Conservation (phyloP, 1,284 basidiomycete genomes). For the Ceratobasidium sp. region DNA sequence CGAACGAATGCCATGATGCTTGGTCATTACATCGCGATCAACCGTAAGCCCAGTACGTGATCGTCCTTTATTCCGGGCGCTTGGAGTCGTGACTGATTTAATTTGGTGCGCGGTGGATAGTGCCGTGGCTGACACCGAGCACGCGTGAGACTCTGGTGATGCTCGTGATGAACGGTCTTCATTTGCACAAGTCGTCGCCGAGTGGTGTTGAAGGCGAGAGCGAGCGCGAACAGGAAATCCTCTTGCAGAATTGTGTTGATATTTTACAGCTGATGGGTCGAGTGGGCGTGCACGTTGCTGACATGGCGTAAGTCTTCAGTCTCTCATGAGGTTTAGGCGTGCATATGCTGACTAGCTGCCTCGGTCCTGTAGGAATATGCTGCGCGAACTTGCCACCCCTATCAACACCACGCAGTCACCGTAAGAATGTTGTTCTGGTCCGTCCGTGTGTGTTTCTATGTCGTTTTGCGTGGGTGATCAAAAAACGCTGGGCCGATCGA, state of each 20-base stretch:
- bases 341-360: not conserved
- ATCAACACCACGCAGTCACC: slow-evolving; percentile 34
- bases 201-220: not conserved
- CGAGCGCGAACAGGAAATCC: slow-evolving; percentile 5
- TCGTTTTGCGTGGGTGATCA: not conserved
- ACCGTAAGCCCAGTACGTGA: slow-evolving; percentile 33
- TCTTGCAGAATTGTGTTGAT: slow-evolving; percentile 33
- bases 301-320: slow-evolving; percentile 38
- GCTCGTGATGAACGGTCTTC: slow-evolving; percentile 44
- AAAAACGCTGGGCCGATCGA: not conserved
- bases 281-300: slow-evolving; percentile 42
- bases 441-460: not conserved
- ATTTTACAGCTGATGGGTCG: slow-evolving; percentile 40
- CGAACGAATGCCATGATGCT: slow-evolving; percentile 34
- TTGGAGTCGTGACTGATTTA: not conserved
- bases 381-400: slow-evolving; percentile 36
- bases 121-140: slow-evolving; percentile 37
- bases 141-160: slow-evolving; percentile 41
- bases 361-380: slow-evolving; percentile 22
- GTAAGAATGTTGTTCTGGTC: slow-evolving; percentile 3
- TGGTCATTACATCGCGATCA: slow-evolving; percentile 35
- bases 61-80: slow-evolving; percentile 21
- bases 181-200: slow-evolving; percentile 5
- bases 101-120: slow-evolving; percentile 20
- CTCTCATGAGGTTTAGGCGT: not conserved